Percentiles rank a stretch among this genome's conserved stretches.
Conservation (phyloP, 1,284 basidiomycete genomes). For the Ganoderma meredithae region DNA sequence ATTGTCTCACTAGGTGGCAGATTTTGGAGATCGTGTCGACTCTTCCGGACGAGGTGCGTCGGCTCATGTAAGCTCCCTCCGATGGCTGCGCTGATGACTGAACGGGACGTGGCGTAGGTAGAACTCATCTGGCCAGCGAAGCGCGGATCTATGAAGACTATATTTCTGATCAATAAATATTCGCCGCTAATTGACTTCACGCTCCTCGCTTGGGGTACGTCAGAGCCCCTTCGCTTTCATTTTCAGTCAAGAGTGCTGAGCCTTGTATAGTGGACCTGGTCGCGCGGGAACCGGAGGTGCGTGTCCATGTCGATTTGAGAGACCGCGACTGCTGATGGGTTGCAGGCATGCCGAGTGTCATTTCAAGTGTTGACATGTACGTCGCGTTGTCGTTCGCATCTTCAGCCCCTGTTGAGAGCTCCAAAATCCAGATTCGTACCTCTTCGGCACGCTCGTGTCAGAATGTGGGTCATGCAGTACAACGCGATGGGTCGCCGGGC, state of each 20-base stretch:
- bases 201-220: neutral
- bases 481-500: neutral
- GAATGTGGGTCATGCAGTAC: neutral
- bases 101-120: neutral
- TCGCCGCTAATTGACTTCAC: neutral
- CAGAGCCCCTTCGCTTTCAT: neutral
- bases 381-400: neutral
- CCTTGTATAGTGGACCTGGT: neutral
- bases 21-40: neutral
- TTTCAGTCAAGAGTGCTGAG: neutral
- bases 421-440: neutral
- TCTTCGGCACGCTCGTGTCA: neutral
- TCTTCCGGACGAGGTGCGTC: neutral
- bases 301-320: neutral
- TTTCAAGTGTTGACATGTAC: neutral
- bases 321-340: no score
- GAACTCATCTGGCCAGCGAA: neutral
- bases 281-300: neutral
- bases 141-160: neutral
- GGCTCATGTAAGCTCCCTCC: neutral
- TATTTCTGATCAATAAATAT: conserved; percentile 4
- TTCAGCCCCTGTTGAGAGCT: neutral
- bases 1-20: neutral
- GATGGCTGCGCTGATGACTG: neutral
- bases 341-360: neutral